Evolutionary conservation across 2,329 filamentous ascomycete genomes (phyloP).

Genomic region (Cryphonectria radicalis): DNA sequence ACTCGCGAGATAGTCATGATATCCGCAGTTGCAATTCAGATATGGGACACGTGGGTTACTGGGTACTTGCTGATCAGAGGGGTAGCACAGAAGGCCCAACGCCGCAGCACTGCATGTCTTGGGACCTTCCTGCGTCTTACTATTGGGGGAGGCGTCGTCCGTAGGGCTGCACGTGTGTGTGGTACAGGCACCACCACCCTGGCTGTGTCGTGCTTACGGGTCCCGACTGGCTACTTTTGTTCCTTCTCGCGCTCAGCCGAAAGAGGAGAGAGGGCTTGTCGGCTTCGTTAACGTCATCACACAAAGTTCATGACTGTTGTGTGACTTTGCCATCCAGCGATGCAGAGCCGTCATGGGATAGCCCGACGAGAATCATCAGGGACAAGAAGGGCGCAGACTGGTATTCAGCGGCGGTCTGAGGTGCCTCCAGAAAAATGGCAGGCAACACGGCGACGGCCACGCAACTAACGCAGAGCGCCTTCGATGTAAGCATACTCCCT

Average conservation of each 20-base stretch:
- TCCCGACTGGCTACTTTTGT: not conserved
- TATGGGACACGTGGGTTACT: not conserved
- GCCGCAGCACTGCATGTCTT: not conserved
- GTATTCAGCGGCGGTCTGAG: not conserved
- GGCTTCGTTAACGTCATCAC: not conserved
- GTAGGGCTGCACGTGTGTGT: constrained; percentile 7
- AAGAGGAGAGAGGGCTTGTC: not conserved
- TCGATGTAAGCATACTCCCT: constrained; percentile 17
- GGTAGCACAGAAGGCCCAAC: not conserved
- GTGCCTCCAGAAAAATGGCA: constrained; percentile 5
- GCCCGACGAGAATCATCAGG: not conserved
- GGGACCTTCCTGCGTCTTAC: not conserved
- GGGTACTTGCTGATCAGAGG: not conserved
- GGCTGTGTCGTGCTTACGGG: constrained; percentile 7
- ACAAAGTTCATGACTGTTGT: not conserved
- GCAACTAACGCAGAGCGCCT: constrained; percentile 23
- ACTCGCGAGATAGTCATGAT: not conserved
- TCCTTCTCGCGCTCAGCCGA: not conserved
- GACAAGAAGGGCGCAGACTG: constrained; percentile 5
- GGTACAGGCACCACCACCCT: not conserved
- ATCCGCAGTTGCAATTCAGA: not conserved
- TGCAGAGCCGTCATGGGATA: not conserved
- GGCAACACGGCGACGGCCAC: constrained; percentile 11
- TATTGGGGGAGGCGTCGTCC: not conserved
- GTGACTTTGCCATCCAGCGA: not conserved